These are phyloP conservation scores for Primulina eburnea DNA, from an alignment of 257 asterid genomes.

Conservation along the genomic window DNA sequence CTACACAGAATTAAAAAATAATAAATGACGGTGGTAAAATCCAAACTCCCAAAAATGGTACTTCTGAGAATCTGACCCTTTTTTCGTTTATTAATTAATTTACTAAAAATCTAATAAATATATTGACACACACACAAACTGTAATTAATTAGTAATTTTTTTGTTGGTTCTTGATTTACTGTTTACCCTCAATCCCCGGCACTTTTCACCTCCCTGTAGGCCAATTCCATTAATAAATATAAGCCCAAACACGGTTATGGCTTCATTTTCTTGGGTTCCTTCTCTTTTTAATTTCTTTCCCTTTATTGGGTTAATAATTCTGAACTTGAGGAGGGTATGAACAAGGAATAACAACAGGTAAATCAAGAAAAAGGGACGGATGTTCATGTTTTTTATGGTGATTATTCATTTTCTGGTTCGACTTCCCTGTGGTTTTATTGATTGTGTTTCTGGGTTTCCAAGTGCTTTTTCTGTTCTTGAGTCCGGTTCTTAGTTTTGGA, in stretches of 20 bases:
- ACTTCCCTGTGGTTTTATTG: neutral
- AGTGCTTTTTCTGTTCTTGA: neutral
- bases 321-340: neutral
- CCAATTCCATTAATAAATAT: neutral
- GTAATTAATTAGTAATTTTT: neutral
- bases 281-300: neutral
- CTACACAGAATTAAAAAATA: neutral
- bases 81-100: neutral
- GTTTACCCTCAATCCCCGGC: neutral
- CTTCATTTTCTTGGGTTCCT: neutral
- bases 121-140: neutral
- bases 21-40: neutral
- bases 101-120: neutral
- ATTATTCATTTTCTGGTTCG: neutral
- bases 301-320: neutral
- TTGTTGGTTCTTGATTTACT: neutral
- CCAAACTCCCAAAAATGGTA: neutral
- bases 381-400: neutral
- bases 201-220: neutral
- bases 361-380: neutral
- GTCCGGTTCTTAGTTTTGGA: neutral
- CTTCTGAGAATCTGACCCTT: neutral
- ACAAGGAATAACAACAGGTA: neutral
- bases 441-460: neutral
- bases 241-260: neutral